Evolutionary conservation across 108 stramenopile genomes (phyloP), one percentile per base, ranked within the genome.

Genomic region (Aurantiochytrium sp.): DNA sequence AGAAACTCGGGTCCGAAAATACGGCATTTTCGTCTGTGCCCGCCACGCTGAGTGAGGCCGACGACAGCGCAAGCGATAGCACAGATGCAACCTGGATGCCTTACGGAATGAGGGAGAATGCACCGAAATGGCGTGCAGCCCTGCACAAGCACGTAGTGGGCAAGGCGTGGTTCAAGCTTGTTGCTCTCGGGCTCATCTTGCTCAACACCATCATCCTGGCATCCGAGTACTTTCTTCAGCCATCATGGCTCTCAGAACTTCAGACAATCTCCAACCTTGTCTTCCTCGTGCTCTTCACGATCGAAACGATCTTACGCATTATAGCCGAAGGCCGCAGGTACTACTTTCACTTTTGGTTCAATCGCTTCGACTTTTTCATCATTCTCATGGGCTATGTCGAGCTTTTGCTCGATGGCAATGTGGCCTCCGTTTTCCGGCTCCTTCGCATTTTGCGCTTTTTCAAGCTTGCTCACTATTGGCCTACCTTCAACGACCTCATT

Each of bases 391-490:
- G 94, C 49, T 94, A 95, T 51, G 58, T 96, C 0, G 53, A 93
- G 45, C 16, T 92, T 4, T 76, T 91, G 28, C 55, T 53, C 57
- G 88, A 88, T 5, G 57, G 49, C 88, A 64, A 90, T 88, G 69
- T 43, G 60, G 72, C 72, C 57, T 53, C 14, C 88, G 93, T 25
- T 18, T 83, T 83, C 23, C 45, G 76, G 10, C 59, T 95, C 16
- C 76, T 95, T 23, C 92, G 96, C 49, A 90, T 96, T 58, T 92
- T 96, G 59, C 91, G 95, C 14, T 64, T 95, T 29, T 92, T 96
- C 88, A 96, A 96, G 90, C 94, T 96, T 72, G 92, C 94, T 5
- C 92, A 91, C 58, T 72, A 92, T 87, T 96, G 95, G 94, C 88
- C 93, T 71, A 90, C 92, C n/a, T 60, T 96, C 87, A 93, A 92